Evolutionary conservation across 306 rosid species (phyloP).

Genomic region (Casuarina equisetifolia): DNA sequence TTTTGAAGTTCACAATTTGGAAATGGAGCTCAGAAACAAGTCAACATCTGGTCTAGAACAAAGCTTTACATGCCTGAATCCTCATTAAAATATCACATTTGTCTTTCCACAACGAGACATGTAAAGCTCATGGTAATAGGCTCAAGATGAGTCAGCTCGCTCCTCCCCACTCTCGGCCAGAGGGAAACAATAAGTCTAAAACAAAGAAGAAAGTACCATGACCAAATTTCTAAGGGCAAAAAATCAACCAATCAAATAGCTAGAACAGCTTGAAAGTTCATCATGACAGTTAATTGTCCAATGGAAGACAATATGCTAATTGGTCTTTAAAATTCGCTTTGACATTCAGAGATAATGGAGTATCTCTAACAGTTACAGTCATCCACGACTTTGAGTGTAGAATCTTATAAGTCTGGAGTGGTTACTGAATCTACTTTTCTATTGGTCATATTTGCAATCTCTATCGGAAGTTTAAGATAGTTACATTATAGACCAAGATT

Average conservation of each 20-base stretch:
- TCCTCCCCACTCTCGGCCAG: background rate
- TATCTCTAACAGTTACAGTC: background rate
- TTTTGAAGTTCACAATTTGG: slow-evolving; percentile 22
- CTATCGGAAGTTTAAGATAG: too few species aligned
- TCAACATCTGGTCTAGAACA: slow-evolving; percentile 4
- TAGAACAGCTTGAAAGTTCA: background rate
- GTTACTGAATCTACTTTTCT: too few species aligned
- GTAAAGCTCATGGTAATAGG: background rate
- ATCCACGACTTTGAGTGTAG: background rate
- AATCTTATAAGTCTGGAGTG: background rate
- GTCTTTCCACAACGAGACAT: background rate
- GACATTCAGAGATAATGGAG: slow-evolving; percentile 2
- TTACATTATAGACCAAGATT: too few species aligned
- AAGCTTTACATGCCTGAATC: slow-evolving; percentile 10
- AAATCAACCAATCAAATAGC: background rate
- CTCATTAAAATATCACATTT: slow-evolving; percentile 3
- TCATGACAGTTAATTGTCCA: background rate
- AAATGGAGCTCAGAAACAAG: slow-evolving; percentile 18
- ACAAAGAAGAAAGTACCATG: background rate
- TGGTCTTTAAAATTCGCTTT: background rate
- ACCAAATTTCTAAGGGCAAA: background rate
- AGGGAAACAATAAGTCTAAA: background rate
- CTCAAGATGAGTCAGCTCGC: background rate
- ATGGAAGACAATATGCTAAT: background rate
- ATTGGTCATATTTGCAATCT: too few species aligned